Conservation (phyloP, 305 asterid genomes). For the Coffea humblotiana region DNA sequence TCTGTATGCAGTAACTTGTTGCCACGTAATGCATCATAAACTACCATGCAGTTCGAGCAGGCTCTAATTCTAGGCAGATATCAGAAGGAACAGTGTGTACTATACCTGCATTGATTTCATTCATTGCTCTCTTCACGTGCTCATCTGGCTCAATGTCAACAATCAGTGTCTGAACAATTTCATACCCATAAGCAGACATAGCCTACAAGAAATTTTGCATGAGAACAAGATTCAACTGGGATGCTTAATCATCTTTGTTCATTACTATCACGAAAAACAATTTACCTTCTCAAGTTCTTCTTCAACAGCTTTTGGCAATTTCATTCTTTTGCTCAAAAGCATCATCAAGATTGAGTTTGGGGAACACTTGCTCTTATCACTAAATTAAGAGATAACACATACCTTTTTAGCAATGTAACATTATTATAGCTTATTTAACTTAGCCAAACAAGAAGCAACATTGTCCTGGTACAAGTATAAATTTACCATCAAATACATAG, state of each 20-base stretch:
- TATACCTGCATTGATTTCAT: slow-evolving; percentile 46
- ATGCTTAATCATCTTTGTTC: not conserved
- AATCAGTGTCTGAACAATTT: slow-evolving; percentile 46
- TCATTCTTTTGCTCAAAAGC: slow-evolving; percentile 46
- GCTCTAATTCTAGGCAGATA: not conserved
- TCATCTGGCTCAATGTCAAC: slow-evolving; percentile 44
- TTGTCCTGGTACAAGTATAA: not conserved
- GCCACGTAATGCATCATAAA: not conserved
- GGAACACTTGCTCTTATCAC: slow-evolving; percentile 50
- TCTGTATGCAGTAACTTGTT: not conserved
- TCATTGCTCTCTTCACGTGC: slow-evolving; percentile 43
- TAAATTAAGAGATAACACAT: slow-evolving; percentile 11
- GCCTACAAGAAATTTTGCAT: slow-evolving; percentile 25
- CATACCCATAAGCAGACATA: slow-evolving; percentile 42
- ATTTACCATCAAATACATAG: slow-evolving; percentile 41
- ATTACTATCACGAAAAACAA: too few species aligned
- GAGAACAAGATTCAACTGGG: not conserved
- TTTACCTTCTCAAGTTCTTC: slow-evolving; percentile 42
- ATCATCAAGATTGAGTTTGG: slow-evolving; percentile 40
- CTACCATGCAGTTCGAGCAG: not conserved
- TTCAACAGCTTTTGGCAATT: slow-evolving; percentile 42
- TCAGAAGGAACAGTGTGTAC: slow-evolving; percentile 7
- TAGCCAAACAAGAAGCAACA: not conserved
- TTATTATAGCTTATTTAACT: not conserved
- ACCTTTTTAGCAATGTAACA: not conserved